phyloP scores from a whole-genome alignment of 495 filamentous ascomycete species.

The Penicillium macrosclerotiorum region DNA sequence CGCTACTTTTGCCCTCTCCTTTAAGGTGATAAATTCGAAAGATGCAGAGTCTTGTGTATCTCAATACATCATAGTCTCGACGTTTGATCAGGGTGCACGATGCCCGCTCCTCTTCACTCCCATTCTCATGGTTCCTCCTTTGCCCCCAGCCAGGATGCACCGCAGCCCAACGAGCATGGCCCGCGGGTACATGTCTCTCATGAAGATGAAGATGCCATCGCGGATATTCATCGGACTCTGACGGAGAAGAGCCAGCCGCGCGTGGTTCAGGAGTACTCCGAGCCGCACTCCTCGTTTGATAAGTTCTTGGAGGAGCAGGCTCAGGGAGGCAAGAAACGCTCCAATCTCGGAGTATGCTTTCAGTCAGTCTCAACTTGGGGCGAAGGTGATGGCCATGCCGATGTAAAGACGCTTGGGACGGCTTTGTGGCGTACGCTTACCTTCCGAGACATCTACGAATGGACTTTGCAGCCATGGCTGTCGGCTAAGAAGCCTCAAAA shows the following conservation, averaged over 20 bases:
- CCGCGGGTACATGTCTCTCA: constrained; percentile 32
- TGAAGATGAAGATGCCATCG: constrained; percentile 35
- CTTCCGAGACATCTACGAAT: constrained; percentile 37
- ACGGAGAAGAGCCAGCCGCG: constrained; percentile 19
- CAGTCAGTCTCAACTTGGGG: constrained; percentile 40
- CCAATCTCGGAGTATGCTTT: constrained; percentile 37
- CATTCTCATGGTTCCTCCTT: constrained; percentile 24
- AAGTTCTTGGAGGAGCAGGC: constrained; percentile 37
- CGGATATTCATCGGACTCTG: constrained; percentile 34
- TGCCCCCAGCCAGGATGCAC: constrained; percentile 18
- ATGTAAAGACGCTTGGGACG: constrained; percentile 33
- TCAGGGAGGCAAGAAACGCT: constrained; percentile 30
- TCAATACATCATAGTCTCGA: not conserved
- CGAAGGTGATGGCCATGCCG: constrained; percentile 27
- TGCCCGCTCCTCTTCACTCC: constrained; percentile 33
- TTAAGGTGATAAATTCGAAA: constrained; percentile 3
- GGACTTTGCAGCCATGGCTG: constrained; percentile 38
- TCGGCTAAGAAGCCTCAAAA: constrained; percentile 26
- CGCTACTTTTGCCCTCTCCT: not conserved
- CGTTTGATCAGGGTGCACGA: constrained; percentile 13
- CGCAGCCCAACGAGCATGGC: constrained; percentile 13
- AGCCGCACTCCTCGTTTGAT: constrained; percentile 38
- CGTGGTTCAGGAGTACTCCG: constrained; percentile 21
- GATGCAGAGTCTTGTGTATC: constrained; percentile 1
- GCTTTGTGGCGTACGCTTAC: constrained; percentile 38